These are phyloP conservation scores for Emergomyces africanus DNA, from an alignment of 2,329 filamentous ascomycete genomes.

Conservation along the genomic window DNA sequence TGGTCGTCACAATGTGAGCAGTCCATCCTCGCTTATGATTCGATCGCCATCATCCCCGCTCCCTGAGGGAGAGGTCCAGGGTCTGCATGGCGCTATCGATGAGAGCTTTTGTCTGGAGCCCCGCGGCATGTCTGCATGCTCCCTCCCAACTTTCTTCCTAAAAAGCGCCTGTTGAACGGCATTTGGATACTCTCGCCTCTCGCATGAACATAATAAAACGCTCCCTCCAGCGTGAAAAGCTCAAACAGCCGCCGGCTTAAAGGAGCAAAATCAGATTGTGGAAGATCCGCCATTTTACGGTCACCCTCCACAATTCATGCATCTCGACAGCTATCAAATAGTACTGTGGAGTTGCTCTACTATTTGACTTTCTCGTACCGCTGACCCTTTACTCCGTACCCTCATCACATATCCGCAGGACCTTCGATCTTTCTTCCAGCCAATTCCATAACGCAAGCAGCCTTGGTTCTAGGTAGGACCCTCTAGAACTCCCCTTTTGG, in stretches of 20 bases:
- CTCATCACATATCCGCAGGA: background rate
- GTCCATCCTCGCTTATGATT: background rate
- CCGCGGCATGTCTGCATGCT: background rate
- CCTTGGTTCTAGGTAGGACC: background rate
- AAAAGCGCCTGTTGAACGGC: background rate
- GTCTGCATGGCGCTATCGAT: background rate
- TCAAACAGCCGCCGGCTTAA: background rate
- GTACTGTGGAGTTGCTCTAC: background rate
- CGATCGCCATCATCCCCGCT: background rate
- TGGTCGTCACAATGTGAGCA: background rate
- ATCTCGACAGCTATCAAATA: background rate
- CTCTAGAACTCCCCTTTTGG: background rate
- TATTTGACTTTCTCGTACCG: background rate
- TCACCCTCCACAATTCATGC: conserved; percentile 1
- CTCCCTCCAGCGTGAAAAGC: background rate
- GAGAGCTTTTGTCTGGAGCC: background rate
- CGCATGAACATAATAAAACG: background rate
- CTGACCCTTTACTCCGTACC: background rate
- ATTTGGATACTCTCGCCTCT: background rate
- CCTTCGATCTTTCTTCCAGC: background rate
- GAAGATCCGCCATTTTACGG: background rate
- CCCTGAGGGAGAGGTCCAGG: background rate
- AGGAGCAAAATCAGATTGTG: background rate
- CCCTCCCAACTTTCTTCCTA: background rate
- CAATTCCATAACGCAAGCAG: background rate